Conservation (phyloP, 2,329 filamentous ascomycete genomes). For the Pestalotiopsis sp. region DNA sequence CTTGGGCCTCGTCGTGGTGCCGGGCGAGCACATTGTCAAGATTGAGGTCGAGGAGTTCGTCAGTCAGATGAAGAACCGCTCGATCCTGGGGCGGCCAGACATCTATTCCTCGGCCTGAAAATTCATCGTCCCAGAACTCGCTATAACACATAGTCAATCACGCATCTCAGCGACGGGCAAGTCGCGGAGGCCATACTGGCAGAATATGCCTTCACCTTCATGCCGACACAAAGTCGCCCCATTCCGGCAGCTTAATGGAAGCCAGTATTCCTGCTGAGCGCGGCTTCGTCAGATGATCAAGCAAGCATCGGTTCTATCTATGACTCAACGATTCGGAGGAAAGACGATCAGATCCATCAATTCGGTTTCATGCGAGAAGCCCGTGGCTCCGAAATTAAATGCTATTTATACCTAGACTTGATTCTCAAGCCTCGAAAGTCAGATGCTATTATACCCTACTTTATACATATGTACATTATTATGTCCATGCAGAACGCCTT, state of each 20-base stretch:
- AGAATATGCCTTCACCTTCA: too few species aligned
- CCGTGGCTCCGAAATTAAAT: background rate
- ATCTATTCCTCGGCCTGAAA: slow-evolving; percentile 10
- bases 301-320: too few species aligned
- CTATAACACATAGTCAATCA: background rate
- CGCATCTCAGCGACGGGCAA: too few species aligned
- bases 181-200: too few species aligned
- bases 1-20: slow-evolving; percentile 87
- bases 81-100: slow-evolving; percentile 8
- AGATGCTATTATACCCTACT: background rate
- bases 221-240: too few species aligned
- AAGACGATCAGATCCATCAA: too few species aligned
- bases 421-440: background rate
- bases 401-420: background rate
- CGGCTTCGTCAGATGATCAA: too few species aligned
- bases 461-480: background rate
- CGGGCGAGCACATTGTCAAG: slow-evolving; percentile 81
- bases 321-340: too few species aligned
- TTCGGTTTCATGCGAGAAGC: background rate
- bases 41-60: slow-evolving; percentile 84
- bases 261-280: too few species aligned
- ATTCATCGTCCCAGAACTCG: background rate
- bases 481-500: background rate
- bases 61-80: slow-evolving; percentile 48
- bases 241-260: too few species aligned